These are phyloP conservation scores for Amylostereum areolatum DNA, from an alignment of 1,284 basidiomycete species.

Conservation along the genomic window DNA sequence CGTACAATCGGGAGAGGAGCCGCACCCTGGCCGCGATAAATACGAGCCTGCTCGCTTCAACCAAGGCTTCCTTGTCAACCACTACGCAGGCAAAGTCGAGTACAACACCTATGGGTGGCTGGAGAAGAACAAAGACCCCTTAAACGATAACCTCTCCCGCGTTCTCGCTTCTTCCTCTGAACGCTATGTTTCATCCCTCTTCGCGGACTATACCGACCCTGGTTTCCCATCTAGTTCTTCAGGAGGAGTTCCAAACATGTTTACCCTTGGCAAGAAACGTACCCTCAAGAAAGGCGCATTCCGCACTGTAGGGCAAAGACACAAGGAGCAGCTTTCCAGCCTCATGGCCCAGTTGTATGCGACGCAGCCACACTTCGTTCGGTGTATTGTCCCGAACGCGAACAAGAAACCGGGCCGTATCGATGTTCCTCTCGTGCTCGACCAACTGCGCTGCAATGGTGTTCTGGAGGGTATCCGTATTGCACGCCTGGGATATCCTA, in stretches of 20 bases:
- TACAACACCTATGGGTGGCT: constrained; percentile 97
- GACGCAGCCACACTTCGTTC: constrained; percentile 97
- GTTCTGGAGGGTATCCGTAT: constrained; percentile 99
- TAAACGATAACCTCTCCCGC: constrained; percentile 94
- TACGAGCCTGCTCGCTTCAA: constrained; percentile 87
- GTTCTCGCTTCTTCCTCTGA: constrained; percentile 84
- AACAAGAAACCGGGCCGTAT: constrained; percentile 91
- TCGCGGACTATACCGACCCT: constrained; percentile 75
- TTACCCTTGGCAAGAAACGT: constrained; percentile 67
- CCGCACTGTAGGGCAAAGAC: constrained; percentile 91
- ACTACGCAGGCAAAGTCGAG: constrained; percentile 97
- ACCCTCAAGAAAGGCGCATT: constrained; percentile 93
- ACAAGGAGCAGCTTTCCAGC: constrained; percentile 92
- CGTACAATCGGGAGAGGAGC: constrained; percentile 39
- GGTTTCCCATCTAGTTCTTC: constrained; percentile 21
- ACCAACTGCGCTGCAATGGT: constrained; percentile 98
- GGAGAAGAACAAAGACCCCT: constrained; percentile 99
- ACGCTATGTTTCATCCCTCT: constrained; percentile 78
- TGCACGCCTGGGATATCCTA: constrained; percentile 95
- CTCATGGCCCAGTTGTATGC: constrained; percentile 90
- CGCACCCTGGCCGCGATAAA: constrained; percentile 74
- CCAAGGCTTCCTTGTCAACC: constrained; percentile 92
- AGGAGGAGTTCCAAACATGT: constrained; percentile 33
- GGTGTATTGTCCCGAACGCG: constrained; percentile 96
- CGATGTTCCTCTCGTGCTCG: constrained; percentile 92